Base-by-base conservation (phyloP, 1,284 basidiomycete species). In the Moesziomyces sp. region DNA sequence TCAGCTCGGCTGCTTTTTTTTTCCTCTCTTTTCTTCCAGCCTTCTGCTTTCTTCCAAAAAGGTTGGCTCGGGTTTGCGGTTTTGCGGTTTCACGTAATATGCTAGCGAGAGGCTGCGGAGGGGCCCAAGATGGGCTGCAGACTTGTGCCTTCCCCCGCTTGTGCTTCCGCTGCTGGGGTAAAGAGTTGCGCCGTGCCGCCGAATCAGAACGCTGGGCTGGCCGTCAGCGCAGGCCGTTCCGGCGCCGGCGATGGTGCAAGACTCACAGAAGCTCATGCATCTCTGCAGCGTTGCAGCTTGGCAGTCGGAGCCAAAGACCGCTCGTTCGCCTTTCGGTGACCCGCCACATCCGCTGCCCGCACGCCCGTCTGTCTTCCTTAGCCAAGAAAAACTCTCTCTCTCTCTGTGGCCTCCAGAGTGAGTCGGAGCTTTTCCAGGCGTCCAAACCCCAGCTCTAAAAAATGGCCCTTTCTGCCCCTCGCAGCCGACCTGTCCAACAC, bases 271-370 rank as follows among this genome's bases (percentile, higher is more conserved):
- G 38, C 38, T 40, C 38, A 40, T 40, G 38, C 38, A 40, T 8
- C 38, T 40, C 38, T 40, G 38, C 16, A 40, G 38, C 38, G 38
- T 40, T 40, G 38, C 38, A 40, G 38, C 38, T 40, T 40, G 38
- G 38, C 38, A 40, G 38, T 16, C 23, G 8, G 13, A 5, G 10
- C 13, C 30, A 34, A 10, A 28, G 10, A 11, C 6, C 30, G 30
- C 30, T 34, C 30, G 10, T 34, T 13, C 10, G 30, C 30, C 38
- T 55, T 30, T 59, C 58, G 65, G 65, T 58, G 65, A 67, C 23
- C 58, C 65, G 65, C 58, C 54, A 67, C 58, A 67, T 43, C 65
- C 54, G 58, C 40, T 34, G 30, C 30, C 30, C 30, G 30, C 30
- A 3, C 30, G 30, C 30, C 30, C 30, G 19, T 24, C 18, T 16